Evolutionary conservation across 805 yeast species (phyloP).

Genomic region (Isabelozyma heimii): DNA sequence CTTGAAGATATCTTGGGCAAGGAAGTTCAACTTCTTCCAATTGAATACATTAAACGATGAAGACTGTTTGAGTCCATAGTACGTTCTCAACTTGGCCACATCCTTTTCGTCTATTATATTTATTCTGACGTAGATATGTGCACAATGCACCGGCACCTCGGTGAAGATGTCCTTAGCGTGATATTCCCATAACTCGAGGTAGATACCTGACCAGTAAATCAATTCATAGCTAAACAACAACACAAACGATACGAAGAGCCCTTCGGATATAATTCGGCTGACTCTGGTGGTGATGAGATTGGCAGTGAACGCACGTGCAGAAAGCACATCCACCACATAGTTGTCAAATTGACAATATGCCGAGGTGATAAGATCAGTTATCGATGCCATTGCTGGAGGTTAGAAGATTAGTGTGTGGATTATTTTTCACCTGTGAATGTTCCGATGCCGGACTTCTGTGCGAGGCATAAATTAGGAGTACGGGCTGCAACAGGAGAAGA

Average conservation of each 20-base stretch:
- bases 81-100: constrained; percentile 17
- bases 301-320: constrained; percentile 16
- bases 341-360: not conserved
- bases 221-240: constrained; percentile 35
- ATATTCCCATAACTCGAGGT: constrained; percentile 44
- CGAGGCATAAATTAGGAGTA: too few species aligned
- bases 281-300: constrained; percentile 20
- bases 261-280: constrained; percentile 28
- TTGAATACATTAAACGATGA: constrained; percentile 22
- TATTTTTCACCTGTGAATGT: too few species aligned
- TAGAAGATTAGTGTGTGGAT: too few species aligned
- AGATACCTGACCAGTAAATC: constrained; percentile 43
- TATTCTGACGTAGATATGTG: constrained; percentile 61
- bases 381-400: not conserved
- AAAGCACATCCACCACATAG: not conserved
- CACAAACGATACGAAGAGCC: constrained; percentile 19
- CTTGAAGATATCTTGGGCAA: constrained; percentile 15
- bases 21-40: constrained; percentile 16
- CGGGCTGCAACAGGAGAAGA: too few species aligned
- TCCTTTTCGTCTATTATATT: constrained; percentile 29
- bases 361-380: not conserved
- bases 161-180: constrained; percentile 60
- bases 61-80: constrained; percentile 24
- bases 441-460: too few species aligned
- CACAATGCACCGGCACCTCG: constrained; percentile 78